Evolutionary conservation across 139 green algal genomes (phyloP), one percentile per base, ranked within the genome.

Genomic region (Desmodesmus armatus): DNA sequence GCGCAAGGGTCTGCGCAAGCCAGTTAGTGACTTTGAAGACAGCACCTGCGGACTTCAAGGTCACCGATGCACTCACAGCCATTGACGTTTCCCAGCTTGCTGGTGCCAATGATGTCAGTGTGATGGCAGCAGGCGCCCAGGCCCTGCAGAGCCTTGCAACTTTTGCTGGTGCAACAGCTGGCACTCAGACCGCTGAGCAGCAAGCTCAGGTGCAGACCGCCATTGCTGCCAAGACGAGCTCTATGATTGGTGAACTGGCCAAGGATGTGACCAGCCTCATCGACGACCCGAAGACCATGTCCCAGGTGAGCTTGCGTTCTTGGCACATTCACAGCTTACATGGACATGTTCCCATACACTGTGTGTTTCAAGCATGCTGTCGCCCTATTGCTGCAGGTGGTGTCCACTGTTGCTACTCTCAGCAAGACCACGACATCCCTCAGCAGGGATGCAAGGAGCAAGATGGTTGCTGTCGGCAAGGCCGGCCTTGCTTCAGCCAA

Each of bases 201-300:
- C 39, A 9, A n/a, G n/a, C 51, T 7, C 43, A 63, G n/a, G 27
- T 79, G 25, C 72, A 79, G 43, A 79, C 3, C 27, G 23, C 47
- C 25, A 63, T 79, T 13, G 72, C 72, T 44, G 44, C 72, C 43
- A 79, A 79, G 44, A 33, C 72, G 17, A 21, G 27, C n/a, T 65
- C 43, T 27, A 79, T 79, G 72, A 79, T 79, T 21, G 41, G 43
- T 1, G 43, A 43, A 4, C 43, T 79, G 27, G 72, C 72, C 25
- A 63, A 44, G n/a, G 41, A 40, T 17, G 43, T 43, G n/a, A 55
- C 25, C 53, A 53, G 29, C n/a, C 63, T 65, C 72, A 63, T 63
- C n/a, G 44, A 79, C 29, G 72, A 79, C 44, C 72, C 72, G 23
- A 27, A 79, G 72, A 63, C 43, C 25, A 79, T 79, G 72, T 40